Conservation (phyloP, 2,329 filamentous ascomycete genomes). For the Ascochyta viciae-villosae region DNA sequence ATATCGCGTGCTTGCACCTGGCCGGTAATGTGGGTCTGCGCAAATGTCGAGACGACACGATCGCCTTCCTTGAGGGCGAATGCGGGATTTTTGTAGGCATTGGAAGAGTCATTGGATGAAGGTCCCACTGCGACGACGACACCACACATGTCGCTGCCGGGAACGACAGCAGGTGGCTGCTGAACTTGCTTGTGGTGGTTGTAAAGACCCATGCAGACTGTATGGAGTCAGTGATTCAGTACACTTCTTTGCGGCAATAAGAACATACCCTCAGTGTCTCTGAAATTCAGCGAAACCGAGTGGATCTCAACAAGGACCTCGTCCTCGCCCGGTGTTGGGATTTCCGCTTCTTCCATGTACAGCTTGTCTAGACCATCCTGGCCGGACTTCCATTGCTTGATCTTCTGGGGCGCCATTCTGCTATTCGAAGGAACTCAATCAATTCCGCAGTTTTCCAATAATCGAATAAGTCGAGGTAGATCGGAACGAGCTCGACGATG, state of each 20-base stretch:
- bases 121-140: slow-evolving; percentile 60
- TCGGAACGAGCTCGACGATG: slow-evolving; percentile 13
- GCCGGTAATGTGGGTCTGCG: slow-evolving; percentile 63
- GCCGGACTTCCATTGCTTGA: slow-evolving; percentile 52
- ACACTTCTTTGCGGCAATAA: too few relatives aligned
- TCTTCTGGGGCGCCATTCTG: slow-evolving; percentile 36
- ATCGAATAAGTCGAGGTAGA: slow-evolving; percentile 17
- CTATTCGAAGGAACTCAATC: slow-evolving; percentile 8
- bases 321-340: slow-evolving; percentile 46
- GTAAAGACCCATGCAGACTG: slow-evolving; percentile 71
- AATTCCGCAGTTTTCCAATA: slow-evolving; percentile 10
- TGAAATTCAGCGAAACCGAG: slow-evolving; percentile 62
- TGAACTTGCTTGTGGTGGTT: slow-evolving; percentile 66
- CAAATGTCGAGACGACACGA: slow-evolving; percentile 72
- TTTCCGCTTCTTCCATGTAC: slow-evolving; percentile 41
- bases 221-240: not conserved
- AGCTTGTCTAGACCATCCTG: slow-evolving; percentile 55
- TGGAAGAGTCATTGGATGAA: slow-evolving; percentile 45
- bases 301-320: slow-evolving; percentile 61
- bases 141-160: slow-evolving; percentile 75
- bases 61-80: slow-evolving; percentile 57
- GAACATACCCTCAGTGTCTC: slow-evolving; percentile 55
- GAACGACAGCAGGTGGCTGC: slow-evolving; percentile 59
- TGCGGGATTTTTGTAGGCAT: slow-evolving; percentile 55
- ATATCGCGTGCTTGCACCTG: slow-evolving; percentile 65